These are phyloP conservation scores for Leccinum holopus DNA, from an alignment of 1,284 basidiomycete species.

Conservation along the genomic window DNA sequence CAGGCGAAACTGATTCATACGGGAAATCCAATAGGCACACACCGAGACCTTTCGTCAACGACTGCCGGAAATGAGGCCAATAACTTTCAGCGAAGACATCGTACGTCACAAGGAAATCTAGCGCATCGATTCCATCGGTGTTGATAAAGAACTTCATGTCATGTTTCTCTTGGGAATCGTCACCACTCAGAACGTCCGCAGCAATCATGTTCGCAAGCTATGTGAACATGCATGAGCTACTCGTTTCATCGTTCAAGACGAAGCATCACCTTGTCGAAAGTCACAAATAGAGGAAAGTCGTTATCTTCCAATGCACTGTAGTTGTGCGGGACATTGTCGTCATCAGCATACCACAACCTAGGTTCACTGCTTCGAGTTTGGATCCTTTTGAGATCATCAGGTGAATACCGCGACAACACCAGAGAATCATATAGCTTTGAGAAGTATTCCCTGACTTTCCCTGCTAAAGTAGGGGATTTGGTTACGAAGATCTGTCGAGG, in stretches of 20 bases:
- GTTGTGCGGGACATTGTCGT: constrained; percentile 50
- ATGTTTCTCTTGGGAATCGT: constrained; percentile 11
- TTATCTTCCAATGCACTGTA: constrained; percentile 58
- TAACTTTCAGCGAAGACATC: constrained; percentile 52
- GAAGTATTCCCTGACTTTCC: constrained; percentile 69
- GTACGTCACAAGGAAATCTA: constrained; percentile 43
- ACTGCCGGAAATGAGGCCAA: constrained; percentile 64
- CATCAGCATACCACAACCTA: constrained; percentile 44
- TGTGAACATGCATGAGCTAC: constrained; percentile 5
- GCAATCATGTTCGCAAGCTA: constrained; percentile 20
- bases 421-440: constrained; percentile 50
- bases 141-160: constrained; percentile 17
- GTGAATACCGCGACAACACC: constrained; percentile 39
- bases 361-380: constrained; percentile 32
- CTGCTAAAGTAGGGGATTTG: constrained; percentile 61
- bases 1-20: neutral
- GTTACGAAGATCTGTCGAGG: constrained; percentile 76
- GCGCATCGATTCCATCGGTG: constrained; percentile 13
- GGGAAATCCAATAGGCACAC: constrained; percentile 7
- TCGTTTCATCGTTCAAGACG: neutral
- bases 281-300: constrained; percentile 72
- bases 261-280: constrained; percentile 55
- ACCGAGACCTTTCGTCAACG: constrained; percentile 57
- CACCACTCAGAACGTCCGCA: constrained; percentile 21
- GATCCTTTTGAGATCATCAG: constrained; percentile 38